phyloP scores from a whole-genome alignment of 2,329 filamentous ascomycete genomes.

The Aureobasidium sp. region DNA sequence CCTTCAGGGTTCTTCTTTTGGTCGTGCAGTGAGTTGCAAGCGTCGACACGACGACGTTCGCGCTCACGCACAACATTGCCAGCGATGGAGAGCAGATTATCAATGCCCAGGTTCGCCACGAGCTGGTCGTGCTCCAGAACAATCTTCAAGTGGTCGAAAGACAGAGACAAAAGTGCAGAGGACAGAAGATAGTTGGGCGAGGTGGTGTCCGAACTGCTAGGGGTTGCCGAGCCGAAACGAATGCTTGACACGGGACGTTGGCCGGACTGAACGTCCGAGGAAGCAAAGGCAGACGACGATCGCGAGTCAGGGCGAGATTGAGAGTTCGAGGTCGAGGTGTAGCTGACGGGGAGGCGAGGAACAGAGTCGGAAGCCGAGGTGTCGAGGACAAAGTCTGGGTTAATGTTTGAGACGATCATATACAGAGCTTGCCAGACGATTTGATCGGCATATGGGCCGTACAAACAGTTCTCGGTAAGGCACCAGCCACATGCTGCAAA shows the following conservation, averaged over 20 bases:
- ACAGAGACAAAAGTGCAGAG: conserved; percentile 60
- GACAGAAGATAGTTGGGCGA: conserved; percentile 48
- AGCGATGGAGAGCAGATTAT: neutral
- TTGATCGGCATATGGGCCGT: conserved; percentile 47
- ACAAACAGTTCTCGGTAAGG: conserved; percentile 22
- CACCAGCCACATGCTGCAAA: conserved; percentile 33
- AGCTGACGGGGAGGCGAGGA: conserved; percentile 35
- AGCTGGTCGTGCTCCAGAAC: conserved; percentile 55
- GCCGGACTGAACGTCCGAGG: conserved; percentile 7
- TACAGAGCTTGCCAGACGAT: conserved; percentile 50
- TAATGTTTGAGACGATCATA: conserved; percentile 54
- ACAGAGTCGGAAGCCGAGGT: conserved; percentile 40
- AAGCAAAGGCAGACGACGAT: neutral
- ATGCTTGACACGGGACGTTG: conserved; percentile 52
- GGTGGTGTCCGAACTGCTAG: conserved; percentile 35
- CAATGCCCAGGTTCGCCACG: conserved; percentile 34
- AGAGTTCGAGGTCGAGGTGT: neutral
- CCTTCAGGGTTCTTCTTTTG: neutral
- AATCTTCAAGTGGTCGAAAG: conserved; percentile 57
- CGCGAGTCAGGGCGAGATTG: conserved; percentile 1
- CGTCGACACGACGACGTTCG: conserved; percentile 4
- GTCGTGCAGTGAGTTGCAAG: neutral
- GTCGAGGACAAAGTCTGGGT: conserved; percentile 53
- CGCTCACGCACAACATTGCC: neutral
- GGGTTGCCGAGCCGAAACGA: conserved; percentile 58